Base-by-base conservation (phyloP, 805 yeast genomes). In the Ogataea salicorniae region DNA sequence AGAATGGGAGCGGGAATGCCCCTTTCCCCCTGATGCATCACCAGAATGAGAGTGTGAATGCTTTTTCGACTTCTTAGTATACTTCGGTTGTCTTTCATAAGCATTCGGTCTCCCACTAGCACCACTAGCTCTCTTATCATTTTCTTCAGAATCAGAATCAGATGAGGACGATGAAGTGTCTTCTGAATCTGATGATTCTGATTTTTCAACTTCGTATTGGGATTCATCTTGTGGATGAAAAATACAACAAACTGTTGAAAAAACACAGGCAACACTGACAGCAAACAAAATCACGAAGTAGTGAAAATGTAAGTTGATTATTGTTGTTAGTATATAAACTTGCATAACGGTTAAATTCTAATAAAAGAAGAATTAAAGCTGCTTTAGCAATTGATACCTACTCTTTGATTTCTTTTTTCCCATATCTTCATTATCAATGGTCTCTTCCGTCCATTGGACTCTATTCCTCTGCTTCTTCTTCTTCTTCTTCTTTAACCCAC, bases 371-470 rank as follows among this genome's bases (percentile, higher is more conserved):
- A 26, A 26, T 26, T 26, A 4, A 9, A 8, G 31, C 6, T 26
- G 31, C 4, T 20, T 20, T 26, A 2, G 11, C 31, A 11, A 26
- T 26, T 6, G 31, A 9, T 26, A 62, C 73, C 44, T 52, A 71
- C 75, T 84, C 66, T 92, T 92, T 13, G 96, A 80, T 62, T 89
- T 90, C 71, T 94, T 94, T 70, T 80, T 87, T 60, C 84, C 78
- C 86, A 94, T 73, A 61, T 86, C 68, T 67, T 92, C 99, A 63
- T 92, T 92, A 64, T 92, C 98, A 5, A 94, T 75, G 4, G 88
- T 91, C 41, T 83, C 95, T 35, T 84, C 87, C 7, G 83, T 74
- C 97, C 97, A 92, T 45, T 81, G 74, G 0, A 92, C 97, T 37
- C 77, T 73, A 13, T 81, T 74, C 45, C 75, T 68, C 6, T 41